Base-by-base conservation (phyloP, 257 asterid genomes). In the Handroanthus guayacan region DNA sequence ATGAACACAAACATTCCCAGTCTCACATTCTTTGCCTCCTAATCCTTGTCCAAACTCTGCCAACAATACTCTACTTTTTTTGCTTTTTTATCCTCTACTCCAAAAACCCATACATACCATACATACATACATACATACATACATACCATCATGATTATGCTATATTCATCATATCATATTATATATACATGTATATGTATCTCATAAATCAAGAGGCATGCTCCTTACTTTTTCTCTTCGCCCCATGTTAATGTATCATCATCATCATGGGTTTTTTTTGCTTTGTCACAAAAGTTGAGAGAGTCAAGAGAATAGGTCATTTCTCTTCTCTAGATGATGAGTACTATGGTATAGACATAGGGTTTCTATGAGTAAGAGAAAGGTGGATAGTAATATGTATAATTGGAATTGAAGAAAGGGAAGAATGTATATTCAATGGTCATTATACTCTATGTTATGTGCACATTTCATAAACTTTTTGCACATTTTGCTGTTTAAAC, bases 21-120 rank as follows among this genome's bases (percentile, higher is more conserved):
- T 25, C 31, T 64, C 82, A 78, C 86, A 75, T 84, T 79, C 79
- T 63, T 79, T 87, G 94, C 92, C 90, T 78, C 94, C 94, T 84
- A 85, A 71, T 73, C 86, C 80, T 81, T 87, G 87, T 81, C 83
- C 93, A 88, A 75, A 76, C 47, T 65, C 84, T 83, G 87, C 74
- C 74, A 67, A 41, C 6, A 38, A 10, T 63, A 25, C 43, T 47
- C 52, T 43, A 36, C 72, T 71, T 67, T 75, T 77, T 67, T 25
- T 25, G 0, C 31, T 0, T 25, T 25, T 25, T 25, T 25, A 25
- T 72, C 54, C 38, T 34, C 47, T 20, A 11, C 66, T 52, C 12
- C 79, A 69, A 75, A 60, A 41, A 71, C 82, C 84, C 79, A 79
- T 76, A 77, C 71, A 72, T 11, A 25, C 84, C 79, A 79, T 76